These are phyloP conservation scores for Myochromella boudieri DNA, from an alignment of 768 basidiomycete genomes.

Conservation along the genomic window DNA sequence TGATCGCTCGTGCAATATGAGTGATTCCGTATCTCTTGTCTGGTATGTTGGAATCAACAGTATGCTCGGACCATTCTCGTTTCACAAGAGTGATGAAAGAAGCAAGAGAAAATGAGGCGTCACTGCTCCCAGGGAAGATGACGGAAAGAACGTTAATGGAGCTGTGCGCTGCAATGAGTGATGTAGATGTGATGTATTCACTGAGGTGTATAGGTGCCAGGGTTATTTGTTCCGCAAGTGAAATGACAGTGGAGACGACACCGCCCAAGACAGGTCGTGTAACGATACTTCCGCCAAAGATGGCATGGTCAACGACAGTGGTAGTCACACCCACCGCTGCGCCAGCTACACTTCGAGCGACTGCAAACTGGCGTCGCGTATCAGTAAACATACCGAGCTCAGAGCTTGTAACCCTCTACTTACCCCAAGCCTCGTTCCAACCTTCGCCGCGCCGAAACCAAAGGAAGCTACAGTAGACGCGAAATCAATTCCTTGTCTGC, in stretches of 20 bases:
- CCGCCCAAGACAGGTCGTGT: conserved; percentile 57
- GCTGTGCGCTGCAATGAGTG: conserved; percentile 69
- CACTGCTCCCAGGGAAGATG: conserved; percentile 74
- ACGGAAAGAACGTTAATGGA: conserved; percentile 73
- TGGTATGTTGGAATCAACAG: conserved; percentile 51
- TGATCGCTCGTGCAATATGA: conserved; percentile 66
- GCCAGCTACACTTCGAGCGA: conserved; percentile 61
- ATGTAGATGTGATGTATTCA: conserved; percentile 76
- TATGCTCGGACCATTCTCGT: conserved; percentile 68
- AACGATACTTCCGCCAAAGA: conserved; percentile 62
- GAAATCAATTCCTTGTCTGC: conserved; percentile 62
- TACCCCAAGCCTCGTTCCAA: conserved; percentile 69
- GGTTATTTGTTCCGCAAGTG: conserved; percentile 67
- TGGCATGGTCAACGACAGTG: conserved; percentile 59
- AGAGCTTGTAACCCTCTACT: conserved; percentile 14
- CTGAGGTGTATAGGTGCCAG: conserved; percentile 74
- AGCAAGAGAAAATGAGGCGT: conserved; percentile 78
- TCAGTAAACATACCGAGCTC: neutral
- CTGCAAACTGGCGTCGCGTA: conserved; percentile 52
- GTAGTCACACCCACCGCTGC: conserved; percentile 60
- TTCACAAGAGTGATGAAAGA: conserved; percentile 81
- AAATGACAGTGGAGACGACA: conserved; percentile 60
- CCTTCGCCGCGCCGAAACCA: conserved; percentile 68
- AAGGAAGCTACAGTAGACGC: conserved; percentile 64
- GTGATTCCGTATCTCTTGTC: conserved; percentile 61